These are phyloP conservation scores for Cerioporus squamosus DNA, from an alignment of 1,284 basidiomycete genomes.

Conservation along the genomic window DNA sequence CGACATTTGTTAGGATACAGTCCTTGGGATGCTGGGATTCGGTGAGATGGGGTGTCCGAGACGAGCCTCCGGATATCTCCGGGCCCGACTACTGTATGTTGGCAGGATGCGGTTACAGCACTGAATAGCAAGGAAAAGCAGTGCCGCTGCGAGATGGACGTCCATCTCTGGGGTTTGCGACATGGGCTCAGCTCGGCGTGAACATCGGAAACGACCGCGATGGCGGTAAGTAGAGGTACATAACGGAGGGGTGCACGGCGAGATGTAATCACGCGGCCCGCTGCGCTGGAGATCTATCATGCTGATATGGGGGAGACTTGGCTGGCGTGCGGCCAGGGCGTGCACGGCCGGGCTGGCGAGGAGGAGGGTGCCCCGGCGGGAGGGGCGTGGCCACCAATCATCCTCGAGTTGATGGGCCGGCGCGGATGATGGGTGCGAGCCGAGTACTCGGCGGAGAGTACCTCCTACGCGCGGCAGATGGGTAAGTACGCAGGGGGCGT, in stretches of 20 bases:
- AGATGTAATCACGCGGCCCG: conserved; percentile 13
- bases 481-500: too few species aligned
- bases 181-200: not conserved
- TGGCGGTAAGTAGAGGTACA: too few species aligned
- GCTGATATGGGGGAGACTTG: conserved; percentile 16
- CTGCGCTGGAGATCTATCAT: conserved; percentile 17
- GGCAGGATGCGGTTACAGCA: not conserved
- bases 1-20: not conserved
- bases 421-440: too few species aligned
- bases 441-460: not conserved
- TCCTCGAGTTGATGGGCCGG: not conserved
- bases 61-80: too few species aligned
- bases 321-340: conserved; percentile 16
- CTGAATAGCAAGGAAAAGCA: not conserved
- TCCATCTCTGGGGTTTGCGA: not conserved
- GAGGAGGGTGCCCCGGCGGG: not conserved
- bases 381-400: conserved; percentile 3
- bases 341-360: conserved; percentile 10
- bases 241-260: too few species aligned
- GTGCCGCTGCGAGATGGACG: too few species aligned
- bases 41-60: too few species aligned
- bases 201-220: too few species aligned
- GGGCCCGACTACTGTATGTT: too few species aligned
- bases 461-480: too few species aligned
- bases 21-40: too few species aligned